Evolutionary conservation across 2,329 filamentous ascomycete species (phyloP), one percentile per base, ranked within the genome.

Genomic region (Seiridium cupressi): DNA sequence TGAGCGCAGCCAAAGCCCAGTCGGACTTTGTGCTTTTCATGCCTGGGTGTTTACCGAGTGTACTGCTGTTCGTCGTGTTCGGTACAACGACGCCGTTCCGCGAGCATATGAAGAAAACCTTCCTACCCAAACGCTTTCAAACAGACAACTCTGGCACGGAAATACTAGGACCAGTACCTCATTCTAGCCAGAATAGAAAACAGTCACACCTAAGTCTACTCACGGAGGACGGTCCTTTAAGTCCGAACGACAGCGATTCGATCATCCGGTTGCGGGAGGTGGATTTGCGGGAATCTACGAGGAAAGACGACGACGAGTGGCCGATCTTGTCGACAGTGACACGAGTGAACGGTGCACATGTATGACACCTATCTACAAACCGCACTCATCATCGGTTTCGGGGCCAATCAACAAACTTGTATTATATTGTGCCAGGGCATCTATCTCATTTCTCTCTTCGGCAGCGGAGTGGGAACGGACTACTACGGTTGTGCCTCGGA

Each of bases 21-120:
- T 60, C 53, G 9, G 74, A 77, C 54, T 70, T 76, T 13, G 5
- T 74, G 1, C 58, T 73, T 13, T 78, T 76, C 46, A 66, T 72
- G 54, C 68, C 70, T 1, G 70, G 69, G 0, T 68, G 68, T 44
- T 66, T 66, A 0, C 61, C 65, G 6, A 68, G 70, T 44, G 55
- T 71, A 26, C 61, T 72, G 6, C 69, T 71, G 61, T 62, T 62
- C 31, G 13, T 62, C 35, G 48, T 62, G 18, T 62, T 62, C 8
- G 60, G 60, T 5, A 62, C 60, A 7, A 60, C 60, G 36, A 40
- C 32, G 32, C 54, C 60, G 3, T 62, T 62, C 31, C 36, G 42
- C 5, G 44, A 60, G 9, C 49, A 58, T 3, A 62, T 62, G n/a
- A 35, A 18, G 35, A n/a, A 62, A 5, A 59, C 60, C 0, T 57